Conservation (phyloP, 805 yeast species). For the Monosporozyma servazzii region DNA sequence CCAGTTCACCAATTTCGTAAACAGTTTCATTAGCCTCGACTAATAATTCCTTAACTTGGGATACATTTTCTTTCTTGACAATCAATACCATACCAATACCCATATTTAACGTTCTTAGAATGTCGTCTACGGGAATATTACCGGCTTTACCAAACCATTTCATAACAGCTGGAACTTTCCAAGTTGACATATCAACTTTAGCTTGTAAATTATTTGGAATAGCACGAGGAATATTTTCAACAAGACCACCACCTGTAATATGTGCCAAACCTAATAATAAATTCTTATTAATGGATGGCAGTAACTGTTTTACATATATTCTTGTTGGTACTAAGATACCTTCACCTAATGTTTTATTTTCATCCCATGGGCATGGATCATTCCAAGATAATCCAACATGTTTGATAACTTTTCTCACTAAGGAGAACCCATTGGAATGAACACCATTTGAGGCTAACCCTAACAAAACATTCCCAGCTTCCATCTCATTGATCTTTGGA, state of each 20-base stretch:
- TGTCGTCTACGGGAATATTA: conserved; percentile 75
- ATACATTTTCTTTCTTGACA: conserved; percentile 61
- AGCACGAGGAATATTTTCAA: conserved; percentile 94
- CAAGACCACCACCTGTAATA: conserved; percentile 96
- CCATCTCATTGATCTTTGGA: conserved; percentile 63
- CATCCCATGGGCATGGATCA: conserved; percentile 79
- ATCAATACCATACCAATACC: conserved; percentile 96
- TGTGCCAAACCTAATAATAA: conserved; percentile 84
- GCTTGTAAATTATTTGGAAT: conserved; percentile 77
- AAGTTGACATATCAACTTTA: conserved; percentile 60
- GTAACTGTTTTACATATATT: conserved; percentile 85
- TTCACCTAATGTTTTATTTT: conserved; percentile 65
- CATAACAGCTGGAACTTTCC: conserved; percentile 86
- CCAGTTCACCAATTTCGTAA: conserved; percentile 55
- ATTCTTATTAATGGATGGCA: conserved; percentile 60
- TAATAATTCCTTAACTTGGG: conserved; percentile 43
- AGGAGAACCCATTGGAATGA: conserved; percentile 94
- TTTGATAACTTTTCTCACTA: conserved; percentile 86
- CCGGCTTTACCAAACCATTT: conserved; percentile 92
- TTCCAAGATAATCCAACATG: conserved; percentile 61
- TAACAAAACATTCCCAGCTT: conserved; percentile 68
- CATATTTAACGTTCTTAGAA: conserved; percentile 84
- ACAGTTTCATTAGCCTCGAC: conserved; percentile 66
- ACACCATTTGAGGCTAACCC: conserved; percentile 89
- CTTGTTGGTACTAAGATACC: conserved; percentile 83